phyloP scores from a whole-genome alignment of 306 rosid species.

The Alnus glutinosa region DNA sequence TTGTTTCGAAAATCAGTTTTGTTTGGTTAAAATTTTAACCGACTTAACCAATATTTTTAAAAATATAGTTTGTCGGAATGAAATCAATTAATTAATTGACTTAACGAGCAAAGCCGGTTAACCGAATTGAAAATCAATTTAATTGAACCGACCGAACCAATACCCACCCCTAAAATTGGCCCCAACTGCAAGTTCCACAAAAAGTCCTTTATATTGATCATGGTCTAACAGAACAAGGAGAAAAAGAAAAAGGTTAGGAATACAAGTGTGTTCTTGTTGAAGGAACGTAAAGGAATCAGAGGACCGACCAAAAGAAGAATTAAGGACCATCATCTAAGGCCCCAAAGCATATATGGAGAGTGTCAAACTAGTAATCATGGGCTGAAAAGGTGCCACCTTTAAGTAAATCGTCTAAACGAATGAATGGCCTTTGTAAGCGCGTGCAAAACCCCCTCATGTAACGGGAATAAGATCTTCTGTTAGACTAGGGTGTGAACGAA shows the following conservation, averaged over 20 bases:
- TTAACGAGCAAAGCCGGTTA: too few species aligned
- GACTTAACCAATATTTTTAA: too few species aligned
- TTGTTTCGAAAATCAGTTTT: too few species aligned
- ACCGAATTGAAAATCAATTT: too few species aligned
- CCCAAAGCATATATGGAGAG: neutral
- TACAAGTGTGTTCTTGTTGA: conserved; percentile 17
- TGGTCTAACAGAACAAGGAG: conserved; percentile 1
- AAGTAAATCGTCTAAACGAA: conserved; percentile 22
- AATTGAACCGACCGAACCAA: too few species aligned
- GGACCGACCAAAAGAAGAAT: conserved; percentile 5
- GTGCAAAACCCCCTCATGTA: conserved; percentile 15
- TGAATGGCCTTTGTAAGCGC: conserved; percentile 15
- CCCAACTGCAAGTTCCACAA: neutral
- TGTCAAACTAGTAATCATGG: conserved; percentile 22
- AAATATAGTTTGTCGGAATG: too few species aligned
- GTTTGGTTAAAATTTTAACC: too few species aligned
- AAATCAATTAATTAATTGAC: too few species aligned
- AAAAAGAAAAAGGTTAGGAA: conserved; percentile 5
- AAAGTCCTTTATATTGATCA: neutral
- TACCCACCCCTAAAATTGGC: too few species aligned
- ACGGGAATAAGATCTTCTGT: too few species aligned
- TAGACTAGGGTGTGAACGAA: too few species aligned
- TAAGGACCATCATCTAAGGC: conserved; percentile 9
- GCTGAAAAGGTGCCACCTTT: neutral
- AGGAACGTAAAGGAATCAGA: neutral